phyloP scores from a whole-genome alignment of 345 rosid genomes.

The Lepidium aucheri region DNA sequence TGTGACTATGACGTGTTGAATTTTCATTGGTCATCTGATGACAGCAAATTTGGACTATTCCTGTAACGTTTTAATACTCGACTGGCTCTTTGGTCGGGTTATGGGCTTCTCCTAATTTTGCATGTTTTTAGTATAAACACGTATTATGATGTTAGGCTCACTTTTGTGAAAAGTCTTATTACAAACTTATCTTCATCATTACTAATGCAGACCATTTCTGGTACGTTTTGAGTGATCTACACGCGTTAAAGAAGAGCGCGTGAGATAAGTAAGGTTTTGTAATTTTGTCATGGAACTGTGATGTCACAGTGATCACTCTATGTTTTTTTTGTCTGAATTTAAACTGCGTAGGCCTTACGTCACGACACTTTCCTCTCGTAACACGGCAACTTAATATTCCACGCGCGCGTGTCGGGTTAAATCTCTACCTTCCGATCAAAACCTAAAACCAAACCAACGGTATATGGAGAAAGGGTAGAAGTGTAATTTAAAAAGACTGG shows the following conservation, averaged over 20 bases:
- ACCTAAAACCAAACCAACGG: slow-evolving; percentile 3
- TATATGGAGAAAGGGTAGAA: neutral
- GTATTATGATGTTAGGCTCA: slow-evolving; percentile 27
- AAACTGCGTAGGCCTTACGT: slow-evolving; percentile 25
- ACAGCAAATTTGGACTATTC: slow-evolving; percentile 23
- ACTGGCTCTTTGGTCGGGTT: slow-evolving; percentile 29
- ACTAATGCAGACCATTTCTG: neutral
- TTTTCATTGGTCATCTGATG: slow-evolving; percentile 11
- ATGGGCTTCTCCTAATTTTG: slow-evolving; percentile 22
- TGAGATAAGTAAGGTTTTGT: neutral
- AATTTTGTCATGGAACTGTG: neutral
- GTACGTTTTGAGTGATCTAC: neutral
- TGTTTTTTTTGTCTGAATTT: slow-evolving; percentile 15
- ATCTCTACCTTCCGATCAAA: slow-evolving; percentile 8
- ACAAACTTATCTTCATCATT: slow-evolving; percentile 13
- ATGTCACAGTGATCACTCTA: slow-evolving; percentile 21
- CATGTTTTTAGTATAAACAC: slow-evolving; percentile 24
- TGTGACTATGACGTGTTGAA: slow-evolving; percentile 7
- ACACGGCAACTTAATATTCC: slow-evolving; percentile 25
- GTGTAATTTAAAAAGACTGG: neutral
- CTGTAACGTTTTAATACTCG: slow-evolving; percentile 15
- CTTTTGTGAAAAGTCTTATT: slow-evolving; percentile 21
- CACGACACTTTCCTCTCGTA: slow-evolving; percentile 28
- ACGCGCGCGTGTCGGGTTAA: slow-evolving; percentile 20
- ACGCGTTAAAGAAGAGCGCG: neutral